These are phyloP conservation scores for Penicillium corylophilum DNA, from an alignment of 2,329 filamentous ascomycete genomes.

Conservation along the genomic window DNA sequence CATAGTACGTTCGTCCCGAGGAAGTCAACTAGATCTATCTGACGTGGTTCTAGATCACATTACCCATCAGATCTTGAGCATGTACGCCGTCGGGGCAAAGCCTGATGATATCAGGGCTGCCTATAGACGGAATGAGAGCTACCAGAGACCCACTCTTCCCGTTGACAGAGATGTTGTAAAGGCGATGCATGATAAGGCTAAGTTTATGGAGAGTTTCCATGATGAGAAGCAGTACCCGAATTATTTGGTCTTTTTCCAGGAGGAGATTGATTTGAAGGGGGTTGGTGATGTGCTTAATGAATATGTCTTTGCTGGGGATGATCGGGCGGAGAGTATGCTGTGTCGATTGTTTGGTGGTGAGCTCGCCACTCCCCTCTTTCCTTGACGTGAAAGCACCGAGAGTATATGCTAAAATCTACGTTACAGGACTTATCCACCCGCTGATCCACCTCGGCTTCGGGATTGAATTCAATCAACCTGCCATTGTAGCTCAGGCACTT, in stretches of 20 bases:
- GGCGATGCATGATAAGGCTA: conserved; percentile 57
- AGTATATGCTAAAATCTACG: not conserved
- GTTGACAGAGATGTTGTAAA: conserved; percentile 53
- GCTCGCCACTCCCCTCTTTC: conserved; percentile 8
- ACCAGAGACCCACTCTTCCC: conserved; percentile 60
- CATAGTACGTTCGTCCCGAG: conserved; percentile 54
- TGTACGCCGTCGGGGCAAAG: conserved; percentile 72
- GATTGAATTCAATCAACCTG: conserved; percentile 77
- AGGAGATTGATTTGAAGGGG: conserved; percentile 64
- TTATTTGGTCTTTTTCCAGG: conserved; percentile 74
- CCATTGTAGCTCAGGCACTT: conserved; percentile 75
- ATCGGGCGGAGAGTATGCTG: conserved; percentile 67
- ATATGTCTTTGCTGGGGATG: conserved; percentile 67
- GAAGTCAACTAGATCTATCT: not conserved
- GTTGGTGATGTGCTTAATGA: conserved; percentile 63
- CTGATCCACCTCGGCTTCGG: conserved; percentile 84
- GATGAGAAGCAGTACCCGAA: conserved; percentile 66
- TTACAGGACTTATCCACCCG: conserved; percentile 68
- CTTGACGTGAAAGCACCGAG: not conserved
- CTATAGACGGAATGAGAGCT: conserved; percentile 64
- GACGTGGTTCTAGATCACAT: conserved; percentile 63
- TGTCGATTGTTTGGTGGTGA: conserved; percentile 64
- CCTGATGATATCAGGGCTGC: conserved; percentile 59
- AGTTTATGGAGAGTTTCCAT: conserved; percentile 62
- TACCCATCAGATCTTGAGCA: conserved; percentile 70